Percentiles rank a stretch among this genome's conserved stretches.
These are phyloP conservation scores for Trametes polyzona DNA, from an alignment of 1,284 basidiomycete species.

Conservation along the genomic window DNA sequence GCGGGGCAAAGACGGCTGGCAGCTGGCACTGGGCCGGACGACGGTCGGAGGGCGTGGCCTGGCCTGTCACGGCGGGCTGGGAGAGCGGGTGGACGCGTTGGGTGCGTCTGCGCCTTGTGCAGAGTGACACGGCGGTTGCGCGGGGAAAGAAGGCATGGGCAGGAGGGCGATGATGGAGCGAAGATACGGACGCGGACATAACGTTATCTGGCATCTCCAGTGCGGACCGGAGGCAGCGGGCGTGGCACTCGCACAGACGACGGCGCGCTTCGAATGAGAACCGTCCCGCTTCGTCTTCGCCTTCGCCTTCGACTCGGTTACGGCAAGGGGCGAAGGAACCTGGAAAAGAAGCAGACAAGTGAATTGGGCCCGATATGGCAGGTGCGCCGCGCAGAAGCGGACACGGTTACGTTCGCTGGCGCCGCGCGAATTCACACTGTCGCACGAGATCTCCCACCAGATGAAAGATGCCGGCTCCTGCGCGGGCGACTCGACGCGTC, in stretches of 20 bases:
- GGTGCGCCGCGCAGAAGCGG: slow-evolving; percentile 4
- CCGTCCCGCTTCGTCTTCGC: background rate
- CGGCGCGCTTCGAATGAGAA: background rate
- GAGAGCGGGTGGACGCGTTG: background rate
- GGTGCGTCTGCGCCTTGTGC: background rate
- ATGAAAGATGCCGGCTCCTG: slow-evolving; percentile 16
- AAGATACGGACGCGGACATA: slow-evolving; percentile 16
- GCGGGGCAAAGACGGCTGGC: background rate
- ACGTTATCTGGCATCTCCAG: slow-evolving; percentile 30
- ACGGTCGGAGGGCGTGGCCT: too few species aligned
- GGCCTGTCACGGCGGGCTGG: too few species aligned
- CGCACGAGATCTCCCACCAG: slow-evolving; percentile 5
- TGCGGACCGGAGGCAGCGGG: slow-evolving; percentile 30
- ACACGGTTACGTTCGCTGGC: slow-evolving; percentile 2
- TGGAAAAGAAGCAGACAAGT: slow-evolving; percentile 1
- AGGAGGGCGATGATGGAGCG: slow-evolving; percentile 4
- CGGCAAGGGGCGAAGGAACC: background rate
- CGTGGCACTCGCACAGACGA: slow-evolving; percentile 7
- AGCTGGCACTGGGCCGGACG: slow-evolving; percentile 5
- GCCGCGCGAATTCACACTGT: background rate
- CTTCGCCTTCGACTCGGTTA: background rate
- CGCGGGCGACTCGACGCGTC: background rate
- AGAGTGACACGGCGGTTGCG: background rate
- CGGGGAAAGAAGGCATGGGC: background rate
- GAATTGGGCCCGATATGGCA: slow-evolving; percentile 15